phyloP scores from a whole-genome alignment of 2,329 filamentous ascomycete species.

The Pseudophaeomoniella oleicola region DNA sequence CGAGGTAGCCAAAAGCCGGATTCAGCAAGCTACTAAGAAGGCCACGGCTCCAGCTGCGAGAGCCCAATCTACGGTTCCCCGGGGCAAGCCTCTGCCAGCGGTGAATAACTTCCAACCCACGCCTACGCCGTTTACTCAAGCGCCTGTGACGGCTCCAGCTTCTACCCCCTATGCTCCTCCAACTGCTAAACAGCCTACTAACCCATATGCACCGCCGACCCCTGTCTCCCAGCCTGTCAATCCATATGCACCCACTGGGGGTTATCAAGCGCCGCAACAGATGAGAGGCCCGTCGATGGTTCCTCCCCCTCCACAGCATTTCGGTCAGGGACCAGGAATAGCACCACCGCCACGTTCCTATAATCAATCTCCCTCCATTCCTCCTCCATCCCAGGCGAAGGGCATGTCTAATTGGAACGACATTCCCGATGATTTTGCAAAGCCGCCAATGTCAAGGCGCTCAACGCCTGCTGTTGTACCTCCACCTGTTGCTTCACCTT shows the following conservation, averaged over 20 bases:
- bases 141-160: conserved; percentile 19
- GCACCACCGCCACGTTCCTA: conserved; percentile 51
- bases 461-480: conserved; percentile 51
- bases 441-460: conserved; percentile 56
- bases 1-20: conserved; percentile 70
- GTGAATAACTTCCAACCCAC: conserved; percentile 3
- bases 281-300: conserved; percentile 19
- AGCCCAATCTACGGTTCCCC: conserved; percentile 7
- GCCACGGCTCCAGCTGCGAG: conserved; percentile 11
- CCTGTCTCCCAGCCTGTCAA: conserved; percentile 15
- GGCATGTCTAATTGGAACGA: conserved; percentile 87
- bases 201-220: conserved; percentile 35
- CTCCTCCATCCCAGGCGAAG: conserved; percentile 55
- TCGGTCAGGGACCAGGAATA: conserved; percentile 32
- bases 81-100: background rate
- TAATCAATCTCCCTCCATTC: conserved; percentile 48
- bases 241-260: conserved; percentile 23
- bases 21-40: conserved; percentile 69
- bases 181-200: conserved; percentile 18
- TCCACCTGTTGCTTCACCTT: conserved; percentile 59
- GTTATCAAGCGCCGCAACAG: conserved; percentile 44
- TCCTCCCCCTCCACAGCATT: conserved; percentile 19
- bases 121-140: conserved; percentile 14
- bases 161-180: conserved; percentile 25
- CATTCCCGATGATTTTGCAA: conserved; percentile 66